Evolutionary conservation across 495 filamentous ascomycete genomes (phyloP).

Genomic region (Aspergillus diversus): DNA sequence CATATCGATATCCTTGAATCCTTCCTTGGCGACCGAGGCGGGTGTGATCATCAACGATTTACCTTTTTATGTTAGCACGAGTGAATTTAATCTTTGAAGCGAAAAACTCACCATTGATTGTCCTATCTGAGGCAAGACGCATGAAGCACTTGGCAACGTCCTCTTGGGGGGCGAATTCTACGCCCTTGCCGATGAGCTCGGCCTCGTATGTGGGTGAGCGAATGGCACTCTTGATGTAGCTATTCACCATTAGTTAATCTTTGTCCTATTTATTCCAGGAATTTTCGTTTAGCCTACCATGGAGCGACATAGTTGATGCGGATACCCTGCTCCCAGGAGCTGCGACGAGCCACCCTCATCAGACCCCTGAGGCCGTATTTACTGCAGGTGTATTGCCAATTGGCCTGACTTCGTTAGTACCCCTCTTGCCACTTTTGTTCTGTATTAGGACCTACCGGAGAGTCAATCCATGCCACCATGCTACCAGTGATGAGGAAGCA

Average conservation of each 20-base stretch:
- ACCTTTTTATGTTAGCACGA: conserved; percentile 11
- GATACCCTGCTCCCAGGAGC: conserved; percentile 37
- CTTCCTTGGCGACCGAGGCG: conserved; percentile 25
- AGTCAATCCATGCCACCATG: conserved; percentile 36
- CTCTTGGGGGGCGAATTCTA: conserved; percentile 35
- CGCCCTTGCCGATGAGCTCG: conserved; percentile 30
- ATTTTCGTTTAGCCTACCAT: conserved; percentile 21
- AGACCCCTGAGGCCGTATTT: conserved; percentile 42
- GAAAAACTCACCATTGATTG: conserved; percentile 31
- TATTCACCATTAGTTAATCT: neutral
- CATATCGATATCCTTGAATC: conserved; percentile 25
- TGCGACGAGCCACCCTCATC: conserved; percentile 35
- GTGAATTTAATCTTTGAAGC: neutral
- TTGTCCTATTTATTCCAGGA: neutral
- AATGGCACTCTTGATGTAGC: conserved; percentile 31
- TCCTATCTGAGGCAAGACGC: conserved; percentile 35
- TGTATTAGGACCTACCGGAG: conserved; percentile 22
- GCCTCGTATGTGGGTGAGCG: conserved; percentile 28
- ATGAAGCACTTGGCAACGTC: conserved; percentile 36
- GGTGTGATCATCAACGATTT: conserved; percentile 28
- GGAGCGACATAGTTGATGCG: conserved; percentile 40
- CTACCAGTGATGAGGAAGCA: conserved; percentile 39
- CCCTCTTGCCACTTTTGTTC: neutral
- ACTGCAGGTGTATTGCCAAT: conserved; percentile 38
- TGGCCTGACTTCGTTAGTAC: conserved; percentile 21